Conservation (phyloP, 2,329 filamentous ascomycete genomes). For the Sordariomycetes sp. region DNA sequence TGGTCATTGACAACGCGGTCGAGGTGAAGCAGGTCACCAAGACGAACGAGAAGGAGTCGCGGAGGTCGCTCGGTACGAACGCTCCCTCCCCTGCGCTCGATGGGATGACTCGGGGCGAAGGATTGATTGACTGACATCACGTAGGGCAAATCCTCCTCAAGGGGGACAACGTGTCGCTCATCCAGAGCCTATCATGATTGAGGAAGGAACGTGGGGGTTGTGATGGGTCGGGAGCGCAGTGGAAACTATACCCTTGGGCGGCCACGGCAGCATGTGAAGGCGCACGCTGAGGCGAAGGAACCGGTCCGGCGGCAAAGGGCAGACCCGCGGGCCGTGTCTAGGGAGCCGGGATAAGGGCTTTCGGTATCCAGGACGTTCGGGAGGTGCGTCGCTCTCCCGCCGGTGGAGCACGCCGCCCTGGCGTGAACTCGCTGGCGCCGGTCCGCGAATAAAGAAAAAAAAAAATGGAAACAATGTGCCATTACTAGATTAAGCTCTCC, state of each 20-base stretch:
- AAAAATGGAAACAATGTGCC: too few relatives aligned
- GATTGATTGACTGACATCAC: constrained; percentile 11
- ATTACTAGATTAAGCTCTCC: too few relatives aligned
- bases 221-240: neutral
- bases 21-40: constrained; percentile 82
- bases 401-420: too few relatives aligned
- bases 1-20: constrained; percentile 89
- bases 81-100: neutral
- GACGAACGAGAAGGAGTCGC: constrained; percentile 59
- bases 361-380: too few relatives aligned
- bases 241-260: neutral
- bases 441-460: too few relatives aligned
- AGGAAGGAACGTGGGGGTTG: neutral
- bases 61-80: constrained; percentile 61
- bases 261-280: too few relatives aligned
- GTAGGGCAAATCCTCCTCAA: constrained; percentile 75
- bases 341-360: too few relatives aligned
- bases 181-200: constrained; percentile 33
- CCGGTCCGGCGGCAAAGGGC: too few relatives aligned
- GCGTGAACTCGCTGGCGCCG: too few relatives aligned
- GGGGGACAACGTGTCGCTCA: constrained; percentile 77
- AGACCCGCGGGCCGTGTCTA: too few relatives aligned
- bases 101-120: neutral
- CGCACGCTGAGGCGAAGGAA: too few relatives aligned
- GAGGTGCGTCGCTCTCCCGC: too few relatives aligned